phyloP scores from a whole-genome alignment of 2,329 filamentous ascomycete species.

The Aspergillus udagawae region DNA sequence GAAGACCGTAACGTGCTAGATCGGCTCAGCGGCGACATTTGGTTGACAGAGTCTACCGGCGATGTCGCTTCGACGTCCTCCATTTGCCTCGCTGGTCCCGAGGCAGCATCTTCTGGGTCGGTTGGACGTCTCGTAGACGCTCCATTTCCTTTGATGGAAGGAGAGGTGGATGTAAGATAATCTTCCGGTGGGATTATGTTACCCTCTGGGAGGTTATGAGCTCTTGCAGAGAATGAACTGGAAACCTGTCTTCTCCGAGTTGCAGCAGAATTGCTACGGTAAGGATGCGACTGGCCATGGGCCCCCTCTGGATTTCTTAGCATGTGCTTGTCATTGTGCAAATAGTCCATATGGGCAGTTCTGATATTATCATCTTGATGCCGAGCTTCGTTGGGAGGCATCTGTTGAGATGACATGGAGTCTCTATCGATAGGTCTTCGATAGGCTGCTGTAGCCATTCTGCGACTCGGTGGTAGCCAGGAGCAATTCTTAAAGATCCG shows the following conservation, averaged over 20 bases:
- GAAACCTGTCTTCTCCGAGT: slow-evolving; percentile 8
- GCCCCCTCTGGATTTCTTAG: slow-evolving; percentile 61
- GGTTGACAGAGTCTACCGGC: slow-evolving; percentile 15
- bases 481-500: neutral
- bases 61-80: slow-evolving; percentile 8
- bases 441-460: slow-evolving; percentile 16
- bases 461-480: neutral
- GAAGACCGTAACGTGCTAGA: slow-evolving; percentile 30
- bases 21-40: slow-evolving; percentile 23
- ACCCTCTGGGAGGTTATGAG: slow-evolving; percentile 14
- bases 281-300: slow-evolving; percentile 5
- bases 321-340: slow-evolving; percentile 20
- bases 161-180: neutral
- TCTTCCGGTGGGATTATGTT: slow-evolving; percentile 6
- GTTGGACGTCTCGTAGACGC: neutral
- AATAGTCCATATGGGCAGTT: slow-evolving; percentile 5
- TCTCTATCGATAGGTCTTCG: slow-evolving; percentile 7
- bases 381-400: slow-evolving; percentile 11
- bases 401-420: slow-evolving; percentile 9
- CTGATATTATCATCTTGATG: slow-evolving; percentile 10
- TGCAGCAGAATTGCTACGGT: slow-evolving; percentile 39
- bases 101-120: neutral
- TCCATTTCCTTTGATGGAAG: neutral
- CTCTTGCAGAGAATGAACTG: slow-evolving; percentile 25
- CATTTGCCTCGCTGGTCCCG: slow-evolving; percentile 3